Percentiles rank a stretch among this genome's conserved stretches.
Evolutionary conservation across 1,284 basidiomycete genomes (phyloP).

Genomic region (Trichosporon faecale): DNA sequence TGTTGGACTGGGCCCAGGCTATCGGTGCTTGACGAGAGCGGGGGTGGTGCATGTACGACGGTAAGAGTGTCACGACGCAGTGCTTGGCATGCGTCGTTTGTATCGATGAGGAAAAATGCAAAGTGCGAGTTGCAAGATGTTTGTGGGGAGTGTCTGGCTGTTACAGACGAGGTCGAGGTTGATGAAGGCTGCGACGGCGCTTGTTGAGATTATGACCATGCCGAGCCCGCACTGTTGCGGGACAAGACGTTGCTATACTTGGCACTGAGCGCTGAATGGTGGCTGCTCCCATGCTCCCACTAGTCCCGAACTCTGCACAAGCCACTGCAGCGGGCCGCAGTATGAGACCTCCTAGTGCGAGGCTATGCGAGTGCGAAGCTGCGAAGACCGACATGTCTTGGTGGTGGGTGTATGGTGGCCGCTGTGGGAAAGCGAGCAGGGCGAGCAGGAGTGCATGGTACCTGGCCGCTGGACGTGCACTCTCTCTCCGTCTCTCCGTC

Average conservation of each 20-base stretch:
- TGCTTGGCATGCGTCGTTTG: background rate
- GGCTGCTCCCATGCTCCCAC: too few species aligned
- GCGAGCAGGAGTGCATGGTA: too few species aligned
- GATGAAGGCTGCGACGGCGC: background rate
- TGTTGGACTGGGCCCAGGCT: slow-evolving; percentile 1
- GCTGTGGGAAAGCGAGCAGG: too few species aligned
- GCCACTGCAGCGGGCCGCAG: background rate
- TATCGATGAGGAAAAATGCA: background rate
- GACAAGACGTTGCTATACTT: background rate
- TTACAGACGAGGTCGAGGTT: background rate
- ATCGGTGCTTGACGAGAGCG: background rate
- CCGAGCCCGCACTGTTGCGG: background rate
- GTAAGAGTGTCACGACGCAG: background rate
- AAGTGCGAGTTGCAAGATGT: background rate
- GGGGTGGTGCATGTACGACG: background rate
- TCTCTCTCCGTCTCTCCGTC: too few species aligned
- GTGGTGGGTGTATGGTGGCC: too few species aligned
- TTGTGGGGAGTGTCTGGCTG: background rate
- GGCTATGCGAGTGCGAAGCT: background rate
- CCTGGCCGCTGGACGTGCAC: too few species aligned
- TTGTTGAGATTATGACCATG: background rate
- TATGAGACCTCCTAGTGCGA: background rate
- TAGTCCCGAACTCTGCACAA: background rate
- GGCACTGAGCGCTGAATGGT: background rate
- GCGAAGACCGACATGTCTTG: too few species aligned